Conservation (phyloP, 805 yeast species). For the Ogataea dorogensis region DNA sequence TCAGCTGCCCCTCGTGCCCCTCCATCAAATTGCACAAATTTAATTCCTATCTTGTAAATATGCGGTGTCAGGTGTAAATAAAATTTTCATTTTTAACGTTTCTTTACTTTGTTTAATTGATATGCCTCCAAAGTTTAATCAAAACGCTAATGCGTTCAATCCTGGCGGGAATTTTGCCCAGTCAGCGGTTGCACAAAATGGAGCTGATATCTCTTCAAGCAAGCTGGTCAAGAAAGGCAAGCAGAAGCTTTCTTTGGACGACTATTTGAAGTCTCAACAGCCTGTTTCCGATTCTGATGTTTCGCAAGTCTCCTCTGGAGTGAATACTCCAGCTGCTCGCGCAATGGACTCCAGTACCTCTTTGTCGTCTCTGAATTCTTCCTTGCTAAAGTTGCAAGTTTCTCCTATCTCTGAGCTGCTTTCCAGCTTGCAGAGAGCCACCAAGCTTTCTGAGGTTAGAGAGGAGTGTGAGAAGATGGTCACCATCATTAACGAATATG, state of each 20-base stretch:
- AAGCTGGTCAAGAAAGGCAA: conserved; percentile 17
- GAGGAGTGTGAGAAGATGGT: conserved; percentile 54
- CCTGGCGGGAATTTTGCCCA: too few relatives aligned
- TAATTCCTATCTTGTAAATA: conserved; percentile 5
- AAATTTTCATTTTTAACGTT: conserved; percentile 10
- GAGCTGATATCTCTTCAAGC: too few relatives aligned
- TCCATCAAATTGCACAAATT: conserved; percentile 17
- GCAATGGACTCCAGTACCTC: conserved; percentile 58
- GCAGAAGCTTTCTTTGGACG: conserved; percentile 44
- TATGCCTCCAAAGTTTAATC: conserved; percentile 44
- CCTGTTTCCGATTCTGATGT: conserved; percentile 18
- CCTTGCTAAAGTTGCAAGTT: conserved; percentile 61
- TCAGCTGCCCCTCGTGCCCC: conserved; percentile 14
- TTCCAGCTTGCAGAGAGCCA: conserved; percentile 47
- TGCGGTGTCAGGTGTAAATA: conserved; percentile 11
- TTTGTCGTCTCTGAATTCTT: conserved; percentile 60
- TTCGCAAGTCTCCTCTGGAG: conserved; percentile 34
- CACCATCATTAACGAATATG: conserved; percentile 44
- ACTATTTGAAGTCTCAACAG: conserved; percentile 48
- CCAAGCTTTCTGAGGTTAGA: conserved; percentile 54
- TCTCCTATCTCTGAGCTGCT: conserved; percentile 67
- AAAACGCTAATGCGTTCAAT: conserved; percentile 32
- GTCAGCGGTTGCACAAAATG: too few relatives aligned
- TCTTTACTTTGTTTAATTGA: conserved; percentile 1
- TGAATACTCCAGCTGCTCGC: conserved; percentile 27